These are phyloP conservation scores for Helicosporidium sp. DNA, from an alignment of 139 green algal species.

Conservation along the genomic window DNA sequence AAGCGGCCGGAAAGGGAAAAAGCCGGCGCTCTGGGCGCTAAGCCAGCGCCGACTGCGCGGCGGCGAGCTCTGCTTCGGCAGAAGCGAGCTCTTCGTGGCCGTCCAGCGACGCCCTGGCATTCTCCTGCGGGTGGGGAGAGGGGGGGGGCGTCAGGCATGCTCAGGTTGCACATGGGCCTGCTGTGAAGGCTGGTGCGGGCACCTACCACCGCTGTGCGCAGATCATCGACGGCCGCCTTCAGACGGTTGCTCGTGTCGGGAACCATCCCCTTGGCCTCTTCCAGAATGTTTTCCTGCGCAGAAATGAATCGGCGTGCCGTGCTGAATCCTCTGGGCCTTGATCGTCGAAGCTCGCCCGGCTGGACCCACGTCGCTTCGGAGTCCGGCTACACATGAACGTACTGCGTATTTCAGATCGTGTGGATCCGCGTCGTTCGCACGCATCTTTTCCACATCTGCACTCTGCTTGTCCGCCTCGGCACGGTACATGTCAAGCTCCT, in stretches of 20 bases:
- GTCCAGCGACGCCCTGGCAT: not conserved
- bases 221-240: slow-evolving; percentile 42
- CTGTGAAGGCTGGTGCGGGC: too few relatives aligned
- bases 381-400: slow-evolving; percentile 6
- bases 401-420: slow-evolving; percentile 73
- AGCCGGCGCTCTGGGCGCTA: too few relatives aligned
- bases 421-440: slow-evolving; percentile 31
- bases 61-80: slow-evolving; percentile 4
- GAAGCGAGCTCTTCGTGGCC: slow-evolving; percentile 5
- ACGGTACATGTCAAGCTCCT: slow-evolving; percentile 62
- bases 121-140: slow-evolving; percentile 4
- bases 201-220: slow-evolving; percentile 44
- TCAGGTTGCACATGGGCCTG: too few relatives aligned
- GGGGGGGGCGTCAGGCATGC: too few relatives aligned
- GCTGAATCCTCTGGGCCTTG: too few relatives aligned
- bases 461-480: slow-evolving; percentile 50
- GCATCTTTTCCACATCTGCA: slow-evolving; percentile 47
- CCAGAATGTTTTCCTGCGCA: slow-evolving; percentile 72
- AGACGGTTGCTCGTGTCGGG: slow-evolving; percentile 58
- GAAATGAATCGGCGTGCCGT: too few relatives aligned
- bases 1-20: too few relatives aligned
- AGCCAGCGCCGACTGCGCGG: slow-evolving; percentile 4
- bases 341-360: too few relatives aligned
- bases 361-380: too few relatives aligned
- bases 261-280: slow-evolving; percentile 66